Base-by-base conservation (phyloP, 106 monocot genomes). In the Apostasia shenzhenica region DNA sequence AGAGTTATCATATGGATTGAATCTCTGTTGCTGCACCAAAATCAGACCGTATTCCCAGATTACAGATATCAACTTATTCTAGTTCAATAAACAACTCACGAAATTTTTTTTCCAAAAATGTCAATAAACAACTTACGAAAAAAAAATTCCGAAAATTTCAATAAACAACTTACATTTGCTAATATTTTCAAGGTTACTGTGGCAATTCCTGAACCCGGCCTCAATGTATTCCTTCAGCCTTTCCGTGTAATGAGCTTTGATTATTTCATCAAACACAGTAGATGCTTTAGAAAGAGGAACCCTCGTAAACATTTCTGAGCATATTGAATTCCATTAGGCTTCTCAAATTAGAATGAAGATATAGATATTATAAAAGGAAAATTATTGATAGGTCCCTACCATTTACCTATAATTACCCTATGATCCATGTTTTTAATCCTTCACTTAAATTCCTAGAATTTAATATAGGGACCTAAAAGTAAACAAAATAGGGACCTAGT, bases 221-320 rank as follows among this genome's bases (percentile, higher is more conserved):
- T 86, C 80, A 75, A 83, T 63, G 75, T 86, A 90, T 54, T 76
- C 73, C 67, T 74, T 74, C 83, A 86, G 78, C 68, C 80, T 90
- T 12, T 67, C 43, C 48, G 85, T 86, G 66, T 50, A 61, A 57
- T 86, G 80, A 47, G 59, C 71, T 73, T 82, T 73, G 54, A 86
- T 70, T 69, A 86, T 73, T 8, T 73, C 59, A 63, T 65, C 77
- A 38, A 79, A 63, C 6, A 73, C 39, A 14, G 72, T 51, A 64
- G 78, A 81, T 45, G 39, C 54, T 43, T 78, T 70, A 64, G 54
- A 41, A 44, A 86, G 45, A 55, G 72, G 65, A 45, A 83, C 83
- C 40, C 80, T 90, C 60, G 67, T 67, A 53, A 83, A 80, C 41
- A 45, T 70, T 40, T 78, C 90, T 88, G 76, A 65, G 57, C 13